phyloP scores from a whole-genome alignment of 2,329 filamentous ascomycete genomes.

The Pyrenophora teres region DNA sequence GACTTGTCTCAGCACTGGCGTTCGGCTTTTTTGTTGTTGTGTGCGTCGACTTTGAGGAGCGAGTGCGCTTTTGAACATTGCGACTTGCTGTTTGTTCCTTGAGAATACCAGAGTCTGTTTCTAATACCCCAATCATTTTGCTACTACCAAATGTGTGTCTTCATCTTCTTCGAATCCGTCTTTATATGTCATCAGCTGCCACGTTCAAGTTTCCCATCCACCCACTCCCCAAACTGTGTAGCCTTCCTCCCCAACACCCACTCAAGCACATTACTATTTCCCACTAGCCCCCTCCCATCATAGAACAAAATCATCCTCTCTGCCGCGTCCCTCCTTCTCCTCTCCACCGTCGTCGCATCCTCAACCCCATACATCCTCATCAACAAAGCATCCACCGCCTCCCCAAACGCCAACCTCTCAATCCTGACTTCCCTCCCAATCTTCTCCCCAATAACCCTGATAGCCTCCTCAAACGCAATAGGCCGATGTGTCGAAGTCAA shows the following conservation, averaged over 20 bases:
- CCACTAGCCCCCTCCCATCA: not conserved
- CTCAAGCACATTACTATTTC: not conserved
- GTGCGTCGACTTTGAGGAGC: not conserved
- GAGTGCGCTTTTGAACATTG: not conserved
- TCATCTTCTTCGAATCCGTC: no score
- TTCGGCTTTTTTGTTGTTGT: constrained; percentile 2
- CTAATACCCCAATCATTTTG: no score
- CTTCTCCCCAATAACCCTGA: constrained; percentile 20
- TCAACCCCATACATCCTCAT: constrained; percentile 9
- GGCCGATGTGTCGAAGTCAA: constrained; percentile 25
- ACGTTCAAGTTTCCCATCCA: not conserved
- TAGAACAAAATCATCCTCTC: no score
- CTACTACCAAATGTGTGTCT: no score
- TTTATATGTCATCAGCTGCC: no score
- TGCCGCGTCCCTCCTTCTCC: not conserved
- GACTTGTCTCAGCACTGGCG: constrained; percentile 9
- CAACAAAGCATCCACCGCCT: constrained; percentile 21
- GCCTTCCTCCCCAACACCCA: not conserved
- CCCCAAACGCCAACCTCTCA: constrained; percentile 17
- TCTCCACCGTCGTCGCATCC: not conserved
- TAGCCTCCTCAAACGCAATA: constrained; percentile 22
- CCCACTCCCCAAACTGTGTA: not conserved
- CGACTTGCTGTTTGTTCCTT: not conserved
- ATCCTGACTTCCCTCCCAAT: constrained; percentile 34
- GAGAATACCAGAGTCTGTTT: not conserved